Evolutionary conservation across 768 basidiomycete genomes (phyloP), one percentile per base, ranked within the genome.

Genomic region (Podaxis carcinomalis): DNA sequence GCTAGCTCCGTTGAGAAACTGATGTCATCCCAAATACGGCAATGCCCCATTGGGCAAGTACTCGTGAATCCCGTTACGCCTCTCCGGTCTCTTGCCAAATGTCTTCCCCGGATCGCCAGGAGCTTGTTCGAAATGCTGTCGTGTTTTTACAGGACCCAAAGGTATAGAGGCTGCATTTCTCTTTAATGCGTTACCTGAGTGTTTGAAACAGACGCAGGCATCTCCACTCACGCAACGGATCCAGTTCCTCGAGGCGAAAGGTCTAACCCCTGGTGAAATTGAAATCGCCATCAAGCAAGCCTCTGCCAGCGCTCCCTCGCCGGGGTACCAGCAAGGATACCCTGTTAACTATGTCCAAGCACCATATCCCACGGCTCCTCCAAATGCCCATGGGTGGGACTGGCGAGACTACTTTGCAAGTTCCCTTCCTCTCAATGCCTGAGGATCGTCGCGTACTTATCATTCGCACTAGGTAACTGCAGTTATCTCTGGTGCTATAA

Each of bases 341-440:
- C 62, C 73, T 57, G 67, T 78, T 51, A 67, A 72, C 1, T 89
- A 86, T 72, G 77, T 72, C n/a, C 67, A 61, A 2, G 68, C 68
- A 39, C 74, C 79, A 19, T 74, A 78, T 63, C 70, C 75, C 14
- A 65, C 74, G 54, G 69, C 70, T 7, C 66, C 61, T 16, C 73
- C 82, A 63, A 79, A 79, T 14, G 68, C 75, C 23, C 85, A 83
- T 7, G 79, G 77, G 61, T 87, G 92, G 84, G 96, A 98, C 72
- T 99, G 97, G 97, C 81, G 95, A 61, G 97, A 99, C 75, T 93
- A 96, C 73, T 99, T 98, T 72, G 95, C 95, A 69, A 69, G 77
- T 19, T 37, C 36, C 55, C 32, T 55, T 25, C 32, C 65, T 53
- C 50, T 46, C 36, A 25, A 42, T 50, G 14, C 53, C 36, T 11